These are phyloP conservation scores for Thymus mandschuricus DNA, from an alignment of 257 asterid genomes.

Conservation along the genomic window DNA sequence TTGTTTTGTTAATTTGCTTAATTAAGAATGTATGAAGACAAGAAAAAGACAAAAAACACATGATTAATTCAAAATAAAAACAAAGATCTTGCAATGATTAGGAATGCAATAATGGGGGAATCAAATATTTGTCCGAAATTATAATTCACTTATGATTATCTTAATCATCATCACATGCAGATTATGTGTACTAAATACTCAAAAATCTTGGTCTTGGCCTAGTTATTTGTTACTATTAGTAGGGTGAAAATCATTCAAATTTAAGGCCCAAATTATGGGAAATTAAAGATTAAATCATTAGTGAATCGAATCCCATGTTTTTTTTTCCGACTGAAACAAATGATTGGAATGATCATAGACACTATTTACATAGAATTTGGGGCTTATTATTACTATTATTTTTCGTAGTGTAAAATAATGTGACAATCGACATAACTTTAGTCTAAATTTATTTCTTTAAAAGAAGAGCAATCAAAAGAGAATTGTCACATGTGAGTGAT, in stretches of 20 bases:
- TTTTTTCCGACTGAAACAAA: slow-evolving; percentile 12
- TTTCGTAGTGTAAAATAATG: slow-evolving; percentile 10
- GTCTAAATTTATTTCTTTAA: slow-evolving; percentile 25
- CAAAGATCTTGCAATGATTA: slow-evolving; percentile 35
- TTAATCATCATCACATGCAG: neutral
- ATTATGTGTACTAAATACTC: too few relatives aligned
- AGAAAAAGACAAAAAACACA: neutral
- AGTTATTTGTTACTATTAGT: too few relatives aligned
- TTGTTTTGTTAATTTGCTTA: neutral
- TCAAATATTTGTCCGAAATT: slow-evolving; percentile 19
- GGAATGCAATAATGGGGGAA: slow-evolving; percentile 29
- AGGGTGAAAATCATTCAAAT: neutral
- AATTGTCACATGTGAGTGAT: slow-evolving; percentile 1
- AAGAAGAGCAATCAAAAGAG: slow-evolving; percentile 26
- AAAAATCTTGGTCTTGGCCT: neutral
- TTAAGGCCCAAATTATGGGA: too few relatives aligned
- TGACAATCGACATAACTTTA: slow-evolving; percentile 26
- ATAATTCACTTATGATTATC: slow-evolving; percentile 16
- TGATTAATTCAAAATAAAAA: neutral
- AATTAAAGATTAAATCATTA: too few relatives aligned
- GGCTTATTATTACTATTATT: neutral
- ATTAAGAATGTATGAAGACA: slow-evolving; percentile 13
- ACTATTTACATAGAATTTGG: neutral
- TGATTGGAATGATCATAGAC: slow-evolving; percentile 27
- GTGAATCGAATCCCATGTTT: too few relatives aligned